These are phyloP conservation scores for Mycosphaerelloides madeirae DNA, from an alignment of 2,329 filamentous ascomycete species.

Conservation along the genomic window DNA sequence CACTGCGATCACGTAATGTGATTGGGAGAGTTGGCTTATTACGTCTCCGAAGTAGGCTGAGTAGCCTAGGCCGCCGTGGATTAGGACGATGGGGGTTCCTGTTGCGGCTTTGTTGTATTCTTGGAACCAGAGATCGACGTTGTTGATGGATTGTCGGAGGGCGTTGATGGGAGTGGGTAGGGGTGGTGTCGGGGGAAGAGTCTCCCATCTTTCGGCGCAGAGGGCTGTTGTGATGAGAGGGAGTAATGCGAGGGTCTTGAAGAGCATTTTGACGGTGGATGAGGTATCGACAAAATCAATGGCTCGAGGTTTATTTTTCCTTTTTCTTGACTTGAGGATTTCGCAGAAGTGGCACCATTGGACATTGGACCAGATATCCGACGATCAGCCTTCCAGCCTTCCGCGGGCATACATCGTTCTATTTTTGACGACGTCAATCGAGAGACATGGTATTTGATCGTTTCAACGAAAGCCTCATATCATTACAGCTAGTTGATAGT, in stretches of 20 bases:
- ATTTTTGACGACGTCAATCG: too few relatives aligned
- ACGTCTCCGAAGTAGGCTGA: conserved; percentile 41
- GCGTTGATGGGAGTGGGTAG: conserved; percentile 37
- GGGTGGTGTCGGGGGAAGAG: conserved; percentile 37
- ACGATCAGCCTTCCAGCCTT: too few relatives aligned
- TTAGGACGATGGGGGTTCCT: conserved; percentile 36
- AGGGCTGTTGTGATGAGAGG: conserved; percentile 4
- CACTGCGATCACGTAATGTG: conserved; percentile 38
- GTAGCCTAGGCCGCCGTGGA: conserved; percentile 41
- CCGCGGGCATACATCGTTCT: too few relatives aligned
- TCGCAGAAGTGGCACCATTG: too few relatives aligned
- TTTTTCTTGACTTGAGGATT: too few relatives aligned
- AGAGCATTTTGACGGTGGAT: conserved; percentile 3
- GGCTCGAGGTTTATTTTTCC: too few relatives aligned
- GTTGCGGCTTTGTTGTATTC: conserved; percentile 38
- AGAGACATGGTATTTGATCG: too few relatives aligned
- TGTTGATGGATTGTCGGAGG: conserved; percentile 33
- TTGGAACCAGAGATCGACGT: conserved; percentile 40
- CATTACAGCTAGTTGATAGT: too few relatives aligned
- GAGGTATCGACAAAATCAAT: too few relatives aligned
- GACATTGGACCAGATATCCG: too few relatives aligned
- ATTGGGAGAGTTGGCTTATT: conserved; percentile 33
- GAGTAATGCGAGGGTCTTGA: conserved; percentile 1
- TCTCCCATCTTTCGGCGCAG: conserved; percentile 15
- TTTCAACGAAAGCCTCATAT: too few relatives aligned